These are phyloP conservation scores for Tremellales sp. DNA, from an alignment of 1,284 basidiomycete species.

Conservation along the genomic window DNA sequence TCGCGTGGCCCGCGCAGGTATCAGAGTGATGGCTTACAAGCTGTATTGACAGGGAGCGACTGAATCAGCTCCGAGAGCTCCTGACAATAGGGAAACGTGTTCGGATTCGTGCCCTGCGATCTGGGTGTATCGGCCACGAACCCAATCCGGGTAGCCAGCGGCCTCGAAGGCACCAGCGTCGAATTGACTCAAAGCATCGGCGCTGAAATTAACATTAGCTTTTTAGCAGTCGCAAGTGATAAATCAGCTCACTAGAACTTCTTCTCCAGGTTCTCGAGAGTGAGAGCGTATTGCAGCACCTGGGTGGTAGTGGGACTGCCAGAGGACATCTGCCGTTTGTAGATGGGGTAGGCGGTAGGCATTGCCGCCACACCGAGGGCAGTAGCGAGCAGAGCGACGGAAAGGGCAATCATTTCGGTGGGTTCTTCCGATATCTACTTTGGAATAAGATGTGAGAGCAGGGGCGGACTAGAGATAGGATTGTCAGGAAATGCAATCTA, in stretches of 20 bases:
- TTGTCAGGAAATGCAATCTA: no score
- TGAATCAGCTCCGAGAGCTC: conserved; percentile 54
- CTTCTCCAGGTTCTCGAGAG: conserved; percentile 67
- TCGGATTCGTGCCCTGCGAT: conserved; percentile 59
- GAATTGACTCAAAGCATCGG: conserved; percentile 62
- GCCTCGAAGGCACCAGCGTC: conserved; percentile 59
- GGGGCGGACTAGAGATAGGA: no score
- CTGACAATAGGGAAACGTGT: conserved; percentile 53
- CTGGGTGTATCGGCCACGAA: conserved; percentile 47
- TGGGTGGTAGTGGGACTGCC: conserved; percentile 19
- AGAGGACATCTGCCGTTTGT: conserved; percentile 11
- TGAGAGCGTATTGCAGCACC: conserved; percentile 55
- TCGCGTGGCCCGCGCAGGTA: neutral
- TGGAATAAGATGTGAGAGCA: no score
- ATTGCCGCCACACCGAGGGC: conserved; percentile 20
- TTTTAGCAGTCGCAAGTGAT: neutral
- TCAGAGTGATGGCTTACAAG: conserved; percentile 18
- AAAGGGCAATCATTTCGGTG: no score
- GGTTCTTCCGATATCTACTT: no score
- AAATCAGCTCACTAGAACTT: conserved; percentile 54
- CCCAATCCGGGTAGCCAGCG: conserved; percentile 53
- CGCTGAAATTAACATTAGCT: conserved; percentile 10
- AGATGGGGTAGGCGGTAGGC: conserved; percentile 16
- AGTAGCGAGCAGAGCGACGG: conserved; percentile 17
- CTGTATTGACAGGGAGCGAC: conserved; percentile 49